Percentiles rank a stretch among this genome's conserved stretches.
Evolutionary conservation across 2,329 filamentous ascomycete genomes (phyloP).

Genomic region (Pseudogymnoascus sp.): DNA sequence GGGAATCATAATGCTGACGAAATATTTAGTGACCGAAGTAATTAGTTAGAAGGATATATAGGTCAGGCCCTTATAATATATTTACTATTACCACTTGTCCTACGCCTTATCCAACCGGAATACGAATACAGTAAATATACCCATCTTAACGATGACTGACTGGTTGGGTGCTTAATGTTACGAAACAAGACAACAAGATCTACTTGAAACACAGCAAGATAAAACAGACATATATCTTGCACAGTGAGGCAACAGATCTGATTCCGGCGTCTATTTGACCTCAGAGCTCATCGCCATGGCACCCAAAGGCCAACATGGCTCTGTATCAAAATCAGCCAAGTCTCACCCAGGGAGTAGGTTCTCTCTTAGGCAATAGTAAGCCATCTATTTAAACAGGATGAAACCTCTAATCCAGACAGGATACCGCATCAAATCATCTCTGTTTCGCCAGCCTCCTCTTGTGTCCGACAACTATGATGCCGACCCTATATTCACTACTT

Average conservation of each 20-base stretch:
- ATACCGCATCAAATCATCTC: not conserved
- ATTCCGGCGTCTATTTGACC: not conserved
- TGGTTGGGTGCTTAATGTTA: not conserved
- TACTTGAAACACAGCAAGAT: not conserved
- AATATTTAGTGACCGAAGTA: not conserved
- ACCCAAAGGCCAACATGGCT: not conserved
- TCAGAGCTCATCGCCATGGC: not conserved
- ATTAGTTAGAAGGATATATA: slow-evolving; percentile 4
- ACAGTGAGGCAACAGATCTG: not conserved
- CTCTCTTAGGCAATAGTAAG: too few species aligned
- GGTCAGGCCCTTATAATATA: not conserved
- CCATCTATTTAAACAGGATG: not conserved
- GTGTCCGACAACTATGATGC: not conserved
- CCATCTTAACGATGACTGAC: not conserved
- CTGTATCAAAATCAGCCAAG: not conserved
- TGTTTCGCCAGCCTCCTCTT: not conserved
- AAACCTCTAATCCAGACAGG: not conserved
- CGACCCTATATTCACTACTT: not conserved
- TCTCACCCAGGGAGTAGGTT: not conserved
- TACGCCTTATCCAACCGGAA: not conserved
- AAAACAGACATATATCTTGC: not conserved
- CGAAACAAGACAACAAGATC: not conserved
- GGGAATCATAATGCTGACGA: not conserved
- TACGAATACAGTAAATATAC: not conserved
- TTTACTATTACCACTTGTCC: not conserved